Base-by-base conservation (phyloP, 2,329 filamentous ascomycete species). In the Metarhizium rileyi region DNA sequence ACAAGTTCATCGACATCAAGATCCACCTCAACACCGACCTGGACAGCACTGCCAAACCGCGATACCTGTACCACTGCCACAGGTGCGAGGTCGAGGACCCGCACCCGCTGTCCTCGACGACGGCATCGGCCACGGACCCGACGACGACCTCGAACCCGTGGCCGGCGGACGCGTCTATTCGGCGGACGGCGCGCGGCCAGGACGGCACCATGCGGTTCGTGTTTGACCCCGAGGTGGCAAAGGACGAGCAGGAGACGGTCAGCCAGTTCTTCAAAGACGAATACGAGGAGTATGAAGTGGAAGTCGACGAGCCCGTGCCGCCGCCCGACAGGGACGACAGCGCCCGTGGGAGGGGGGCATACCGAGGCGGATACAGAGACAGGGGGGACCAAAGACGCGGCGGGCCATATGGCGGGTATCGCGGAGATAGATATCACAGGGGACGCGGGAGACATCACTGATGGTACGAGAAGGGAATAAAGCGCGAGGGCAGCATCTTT, bases 201-300 rank as follows among this genome's bases (percentile, higher is more conserved):
- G 84, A 88, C 22, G 86, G 86, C 6, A 95, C 91, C 0, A 81
- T 94, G 56, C 80, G 93, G 6, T 97, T 95, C 65, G 88, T 96
- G 67, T 83, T 97, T 45, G 87, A 95, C 55, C 80, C 84, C 0
- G 83, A 85, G 49, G 78, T 84, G 46, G 90, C 90, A 2, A 76
- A 78, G 44, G 74, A 75, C 16, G 93, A 98, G 67, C 79, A 81
- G 57, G 75, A 76, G 12, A 74, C 77, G 12, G 84, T 90, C 2
- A 75, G 76, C 4, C 73, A 77, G 46, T 90, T 84, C 64, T 88
- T 85, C 61, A 80, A 78, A 40, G 78, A 85, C 41, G 84, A 89
- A 60, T 88, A 80, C 59, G 86, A 90, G 56, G 86, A 90, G 61
- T 83, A 84, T 59, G 83, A 86, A 61, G 73, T 87, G 40, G 88